These are phyloP conservation scores for Rhodotorula sp. DNA, from an alignment of 1,284 basidiomycete genomes.

Conservation along the genomic window DNA sequence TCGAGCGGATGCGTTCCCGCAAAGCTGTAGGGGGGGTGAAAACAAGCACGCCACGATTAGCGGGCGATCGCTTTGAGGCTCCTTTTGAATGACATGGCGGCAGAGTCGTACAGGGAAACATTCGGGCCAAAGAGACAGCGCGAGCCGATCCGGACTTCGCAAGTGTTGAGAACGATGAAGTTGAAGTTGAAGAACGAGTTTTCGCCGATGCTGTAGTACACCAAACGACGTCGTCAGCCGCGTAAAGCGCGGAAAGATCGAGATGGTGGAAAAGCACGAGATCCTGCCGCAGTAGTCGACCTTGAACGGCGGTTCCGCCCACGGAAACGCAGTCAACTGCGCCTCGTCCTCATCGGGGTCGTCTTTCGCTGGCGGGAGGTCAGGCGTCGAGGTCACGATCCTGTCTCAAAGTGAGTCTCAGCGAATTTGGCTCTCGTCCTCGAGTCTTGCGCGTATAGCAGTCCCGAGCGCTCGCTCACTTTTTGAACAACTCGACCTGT, in stretches of 20 bases:
- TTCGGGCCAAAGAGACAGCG: conserved; percentile 52
- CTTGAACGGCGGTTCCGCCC: conserved; percentile 22
- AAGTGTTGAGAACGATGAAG: conserved; percentile 23
- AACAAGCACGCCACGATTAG: conserved; percentile 44
- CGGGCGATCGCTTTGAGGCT: not conserved
- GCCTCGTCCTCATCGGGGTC: conserved; percentile 23
- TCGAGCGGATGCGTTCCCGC: conserved; percentile 51
- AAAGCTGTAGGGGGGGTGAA: conserved; percentile 30
- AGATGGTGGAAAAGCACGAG: not conserved
- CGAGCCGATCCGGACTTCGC: conserved; percentile 48
- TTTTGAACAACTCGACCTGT: conserved; percentile 25
- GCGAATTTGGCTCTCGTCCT: too few species aligned
- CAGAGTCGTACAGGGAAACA: conserved; percentile 41
- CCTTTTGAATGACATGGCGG: too few species aligned
- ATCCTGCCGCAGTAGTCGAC: conserved; percentile 23
- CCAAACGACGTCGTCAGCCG: not conserved
- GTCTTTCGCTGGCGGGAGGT: conserved; percentile 15
- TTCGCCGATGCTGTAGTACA: conserved; percentile 6
- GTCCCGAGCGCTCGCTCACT: not conserved
- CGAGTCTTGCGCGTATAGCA: too few species aligned
- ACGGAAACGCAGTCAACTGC: conserved; percentile 15
- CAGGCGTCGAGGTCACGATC: conserved; percentile 10
- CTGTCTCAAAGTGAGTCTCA: not conserved
- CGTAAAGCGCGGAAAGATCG: too few species aligned
- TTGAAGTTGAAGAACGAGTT: conserved; percentile 20